phyloP scores from a whole-genome alignment of 1,284 basidiomycete species.

The Ceratobasidium sp. region DNA sequence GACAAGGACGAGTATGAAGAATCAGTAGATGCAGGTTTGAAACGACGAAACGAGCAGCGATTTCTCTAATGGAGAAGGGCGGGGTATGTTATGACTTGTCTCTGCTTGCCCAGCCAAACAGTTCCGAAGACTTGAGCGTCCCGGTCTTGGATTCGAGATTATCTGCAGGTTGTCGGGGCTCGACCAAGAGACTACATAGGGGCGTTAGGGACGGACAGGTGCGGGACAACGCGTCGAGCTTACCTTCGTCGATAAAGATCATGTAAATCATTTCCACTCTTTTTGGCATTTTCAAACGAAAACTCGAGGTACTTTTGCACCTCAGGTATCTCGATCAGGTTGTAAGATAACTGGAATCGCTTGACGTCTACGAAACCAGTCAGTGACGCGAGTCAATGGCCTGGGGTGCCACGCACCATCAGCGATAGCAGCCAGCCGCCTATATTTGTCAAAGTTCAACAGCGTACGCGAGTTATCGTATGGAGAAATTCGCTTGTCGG shows the following conservation, averaged over 20 bases:
- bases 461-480: constrained; percentile 79
- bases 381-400: not conserved
- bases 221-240: constrained; percentile 49
- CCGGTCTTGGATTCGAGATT: constrained; percentile 58
- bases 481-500: constrained; percentile 84
- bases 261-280: constrained; percentile 72
- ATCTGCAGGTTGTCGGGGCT: constrained; percentile 80
- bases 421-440: constrained; percentile 88
- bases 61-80: not conserved
- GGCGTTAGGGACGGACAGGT: constrained; percentile 38
- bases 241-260: constrained; percentile 84
- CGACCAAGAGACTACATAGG: constrained; percentile 71
- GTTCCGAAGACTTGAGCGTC: constrained; percentile 73
- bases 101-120: constrained; percentile 73
- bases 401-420: constrained; percentile 64
- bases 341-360: constrained; percentile 89
- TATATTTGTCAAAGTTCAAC: constrained; percentile 96
- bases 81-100: constrained; percentile 30
- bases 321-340: constrained; percentile 83
- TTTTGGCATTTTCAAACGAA: constrained; percentile 74
- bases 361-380: constrained; percentile 76
- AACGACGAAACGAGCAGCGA: constrained; percentile 12
- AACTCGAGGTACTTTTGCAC: constrained; percentile 80
- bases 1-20: not conserved
- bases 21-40: constrained; percentile 7